Base-by-base conservation (phyloP, 768 basidiomycete genomes). In the Sistotremastrum niveocremeum region DNA sequence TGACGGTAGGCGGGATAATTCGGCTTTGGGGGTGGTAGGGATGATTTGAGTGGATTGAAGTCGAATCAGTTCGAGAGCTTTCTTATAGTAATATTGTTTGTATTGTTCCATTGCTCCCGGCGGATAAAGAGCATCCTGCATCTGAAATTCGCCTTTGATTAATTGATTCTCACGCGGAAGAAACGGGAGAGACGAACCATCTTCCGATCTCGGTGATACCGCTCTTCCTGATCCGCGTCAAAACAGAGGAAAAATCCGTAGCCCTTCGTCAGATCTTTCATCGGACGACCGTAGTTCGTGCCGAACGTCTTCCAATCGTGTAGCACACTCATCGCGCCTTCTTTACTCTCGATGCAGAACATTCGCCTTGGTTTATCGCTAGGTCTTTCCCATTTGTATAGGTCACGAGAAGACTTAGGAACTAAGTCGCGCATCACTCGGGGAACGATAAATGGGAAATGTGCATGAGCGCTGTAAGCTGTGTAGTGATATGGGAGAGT, bases 361-460 rank as follows among this genome's bases (percentile, higher is more conserved):
- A 20, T 20, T 2, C 20, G 1, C 20, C 20, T 20, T 2, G 20
- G 20, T 20, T 20, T 20, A 20, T 20, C 20, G 20, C 20, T 20
- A 2, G 20, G 20, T 20, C 20, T 20, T 20, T 20, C 20, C 20
- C 20, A 20, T 20, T 20, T 20, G 20, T 88, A 89, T 40, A 71
- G 60, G 31, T 73, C 66, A 10, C 73, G 62, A 37, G 71, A 70
- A 35, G 86, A 55, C 34, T 83, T 73, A 43, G 57, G 67, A 46
- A 88, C 62, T 56, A 77, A 59, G 1, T 55, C 61, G 48, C 73
- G 63, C 84, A 88, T 87, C 3, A 76, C 59, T 0, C 69, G 65
- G 3, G 86, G 87, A 0, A 80, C 83, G 77, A 88, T 80, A 37
- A 89, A 68, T 12, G 87, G 83, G 78, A 88, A 89, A 75, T 84